Base-by-base conservation (phyloP, 768 basidiomycete species). In the Suillus fuscotomentosus region DNA sequence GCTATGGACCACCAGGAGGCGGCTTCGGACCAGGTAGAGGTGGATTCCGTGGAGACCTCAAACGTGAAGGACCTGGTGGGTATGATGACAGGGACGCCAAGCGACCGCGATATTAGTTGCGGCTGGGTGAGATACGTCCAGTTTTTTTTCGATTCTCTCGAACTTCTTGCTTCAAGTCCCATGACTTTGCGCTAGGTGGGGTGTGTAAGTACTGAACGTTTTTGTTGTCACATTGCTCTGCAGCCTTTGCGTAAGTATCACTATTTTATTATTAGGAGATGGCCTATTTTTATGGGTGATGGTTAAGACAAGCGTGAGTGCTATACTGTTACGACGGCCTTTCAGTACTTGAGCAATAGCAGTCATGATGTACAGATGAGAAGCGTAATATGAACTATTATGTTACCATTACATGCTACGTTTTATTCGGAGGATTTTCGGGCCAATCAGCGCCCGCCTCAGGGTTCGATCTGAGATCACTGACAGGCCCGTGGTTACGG, bases 1-100 rank as follows among this genome's bases (percentile, higher is more conserved):
- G 78, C 41, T 78, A 76, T 70, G 83, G 82, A 38, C 80, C 81
- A 42, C 78, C 83, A 60, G 80, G 82, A 59, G 83, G 82, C 65
- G 80, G 79, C 66, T 77, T 72, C 62, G 81, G 80, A 47, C 73
- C 77, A 56, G 78, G 77, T 62, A 84, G 84, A 62, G 85, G 86
- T 70, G 86, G 86, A 61, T 86, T 83, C 76, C 86, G 88, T 66
- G 84, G 84, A 43, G 89, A 89, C 73, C 87, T 91, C 80, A 92
- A 92, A 78, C 86, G 91, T 68, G 84, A 84, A 73, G 86, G 84
- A 69, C 83, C 88, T 61, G 87, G 88, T 79, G 88, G 88, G 76
- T 91, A 84, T 76, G 92, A 94, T 72, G 92, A 94, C 76, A 85
- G 92, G 69, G 92, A 93, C 69, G 71, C 82, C 41, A 94, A 94